Conservation (phyloP, 805 yeast species). For the Metschnikowia gelsemii region DNA sequence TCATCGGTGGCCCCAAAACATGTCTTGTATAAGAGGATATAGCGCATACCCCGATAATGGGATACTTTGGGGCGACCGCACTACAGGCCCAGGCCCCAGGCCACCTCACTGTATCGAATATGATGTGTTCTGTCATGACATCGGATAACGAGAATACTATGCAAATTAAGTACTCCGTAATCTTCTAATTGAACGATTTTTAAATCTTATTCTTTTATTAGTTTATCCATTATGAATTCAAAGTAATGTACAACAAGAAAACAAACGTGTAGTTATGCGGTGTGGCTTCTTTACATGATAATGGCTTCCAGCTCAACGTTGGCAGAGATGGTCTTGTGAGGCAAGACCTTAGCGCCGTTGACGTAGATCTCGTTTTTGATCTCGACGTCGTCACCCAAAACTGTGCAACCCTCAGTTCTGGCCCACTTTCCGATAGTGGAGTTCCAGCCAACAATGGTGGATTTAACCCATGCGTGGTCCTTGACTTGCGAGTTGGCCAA, state of each 20-base stretch:
- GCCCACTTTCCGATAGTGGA: slow-evolving; percentile 99
- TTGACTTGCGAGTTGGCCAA: slow-evolving; percentile 87
- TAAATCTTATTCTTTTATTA: neutral
- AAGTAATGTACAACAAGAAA: slow-evolving; percentile 7
- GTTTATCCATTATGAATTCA: neutral
- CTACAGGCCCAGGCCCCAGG: no score
- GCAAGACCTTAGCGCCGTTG: slow-evolving; percentile 98
- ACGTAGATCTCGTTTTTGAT: slow-evolving; percentile 98
- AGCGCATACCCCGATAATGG: no score
- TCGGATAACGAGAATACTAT: no score
- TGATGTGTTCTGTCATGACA: no score
- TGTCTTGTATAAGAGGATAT: no score
- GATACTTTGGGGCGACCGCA: no score
- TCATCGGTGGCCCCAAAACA: no score
- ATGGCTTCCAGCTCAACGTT: slow-evolving; percentile 97
- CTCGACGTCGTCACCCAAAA: slow-evolving; percentile 98
- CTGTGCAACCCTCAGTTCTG: slow-evolving; percentile 96
- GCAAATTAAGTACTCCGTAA: no score
- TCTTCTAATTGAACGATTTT: no score
- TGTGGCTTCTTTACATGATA: slow-evolving; percentile 75
- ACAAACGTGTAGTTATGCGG: neutral
- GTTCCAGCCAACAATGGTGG: slow-evolving; percentile 99
- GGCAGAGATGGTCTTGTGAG: slow-evolving; percentile 94
- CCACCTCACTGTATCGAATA: no score
- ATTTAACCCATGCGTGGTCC: slow-evolving; percentile 97